Evolutionary conservation across 768 basidiomycete genomes (phyloP), one percentile per base, ranked within the genome.

Genomic region (Boletus edulis): DNA sequence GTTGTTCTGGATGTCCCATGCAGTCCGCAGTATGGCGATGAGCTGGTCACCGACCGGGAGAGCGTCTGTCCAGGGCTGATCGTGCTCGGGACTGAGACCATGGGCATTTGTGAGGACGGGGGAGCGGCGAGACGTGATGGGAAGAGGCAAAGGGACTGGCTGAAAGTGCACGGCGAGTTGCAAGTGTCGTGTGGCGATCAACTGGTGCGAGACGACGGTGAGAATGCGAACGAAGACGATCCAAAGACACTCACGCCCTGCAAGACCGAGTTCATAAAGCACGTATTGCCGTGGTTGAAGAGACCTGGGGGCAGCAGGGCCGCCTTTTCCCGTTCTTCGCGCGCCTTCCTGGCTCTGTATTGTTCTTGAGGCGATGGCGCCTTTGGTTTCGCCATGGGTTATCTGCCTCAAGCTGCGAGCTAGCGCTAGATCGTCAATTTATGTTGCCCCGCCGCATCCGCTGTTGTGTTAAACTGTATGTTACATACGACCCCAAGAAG

Each of bases 251-350:
- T 61, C 73, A 87, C 89, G 38, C 88, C 90, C 68, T 98, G 94
- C 29, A 98, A 75, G 31, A 94, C 91, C 32, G 92, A 94, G 72
- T 96, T 98, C 87, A 95, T 91, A 73, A 94, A 98, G 72, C 94
- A 98, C 0, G 94, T 96, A 68, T 91, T 91, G 41, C 88, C 87
- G 73, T 91, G 87, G 67, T 92, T 92, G 43, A 83, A 65, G 22
- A 92, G 76, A 7, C 89, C 89, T 4, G 89, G 87, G 0, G 89
- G 89, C 11, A 90, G 74, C 40, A 79, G 75, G 0, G 85, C 84
- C 7, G 72, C 69, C 64, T 70, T 75, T 65, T 87, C 87, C 47
- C 75, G 73, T 61, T 89, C 87, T 67, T 89, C 86, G 62, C 79
- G 76, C 49, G 77, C 76, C 61, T 76, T 83, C 49, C 81, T 73